A percentile compares a stretch with the other conserved stretches of the same genome.
Conservation (phyloP, 352 stramenopile genomes). For the Blastocystis sp. region DNA sequence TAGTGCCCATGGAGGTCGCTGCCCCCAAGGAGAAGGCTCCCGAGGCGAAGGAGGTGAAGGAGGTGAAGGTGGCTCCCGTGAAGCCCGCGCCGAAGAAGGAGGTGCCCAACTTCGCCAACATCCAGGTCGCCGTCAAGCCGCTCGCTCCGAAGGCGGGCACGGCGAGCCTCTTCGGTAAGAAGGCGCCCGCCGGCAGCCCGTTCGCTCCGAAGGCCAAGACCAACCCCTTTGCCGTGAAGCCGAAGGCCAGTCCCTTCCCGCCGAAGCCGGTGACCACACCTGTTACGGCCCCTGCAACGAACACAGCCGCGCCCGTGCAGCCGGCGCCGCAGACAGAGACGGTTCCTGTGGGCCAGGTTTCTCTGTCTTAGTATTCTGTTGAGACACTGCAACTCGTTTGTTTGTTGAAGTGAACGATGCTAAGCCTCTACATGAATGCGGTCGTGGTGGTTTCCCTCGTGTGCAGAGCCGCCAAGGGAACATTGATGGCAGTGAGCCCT, state of each 20-base stretch:
- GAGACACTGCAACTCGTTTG: not conserved
- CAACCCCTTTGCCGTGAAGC: conserved; percentile 49
- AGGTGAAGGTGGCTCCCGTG: conserved; percentile 5
- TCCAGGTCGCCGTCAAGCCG: too few species aligned
- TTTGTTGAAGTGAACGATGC: conserved; percentile 49
- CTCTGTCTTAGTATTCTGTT: not conserved
- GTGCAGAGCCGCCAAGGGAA: conserved; percentile 2
- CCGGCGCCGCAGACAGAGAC: too few species aligned
- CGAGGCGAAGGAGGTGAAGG: not conserved
- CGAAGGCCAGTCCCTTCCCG: not conserved
- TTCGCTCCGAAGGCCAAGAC: conserved; percentile 14
- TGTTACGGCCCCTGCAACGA: too few species aligned
- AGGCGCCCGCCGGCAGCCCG: conserved; percentile 10
- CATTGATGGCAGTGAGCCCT: not conserved
- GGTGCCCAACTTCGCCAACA: too few species aligned
- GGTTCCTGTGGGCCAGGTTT: too few species aligned
- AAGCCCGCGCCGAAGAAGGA: not conserved
- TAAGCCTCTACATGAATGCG: not conserved
- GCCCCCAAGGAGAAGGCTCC: not conserved
- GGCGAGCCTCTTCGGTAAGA: not conserved
- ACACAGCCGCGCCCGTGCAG: too few species aligned
- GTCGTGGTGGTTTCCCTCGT: conserved; percentile 7
- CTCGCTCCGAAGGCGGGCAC: too few species aligned
- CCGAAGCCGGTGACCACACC: too few species aligned
- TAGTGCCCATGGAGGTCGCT: not conserved